Conservation (phyloP, 179 eudicot genomes). For the Beta macrorhiza region DNA sequence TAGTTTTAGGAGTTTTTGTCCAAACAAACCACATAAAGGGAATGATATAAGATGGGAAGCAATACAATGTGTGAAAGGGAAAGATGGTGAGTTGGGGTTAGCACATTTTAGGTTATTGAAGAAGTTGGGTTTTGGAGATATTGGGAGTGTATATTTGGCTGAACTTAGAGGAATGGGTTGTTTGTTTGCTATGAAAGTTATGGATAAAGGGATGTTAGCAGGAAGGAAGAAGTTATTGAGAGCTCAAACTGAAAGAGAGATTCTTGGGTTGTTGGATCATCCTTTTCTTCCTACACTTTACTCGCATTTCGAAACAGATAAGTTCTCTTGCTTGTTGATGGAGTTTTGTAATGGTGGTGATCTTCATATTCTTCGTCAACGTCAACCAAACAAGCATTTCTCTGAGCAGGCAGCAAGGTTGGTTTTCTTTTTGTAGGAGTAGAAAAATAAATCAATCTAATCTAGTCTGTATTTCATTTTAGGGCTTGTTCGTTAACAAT, state of each 20-base stretch:
- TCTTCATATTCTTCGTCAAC: slow-evolving; percentile 76
- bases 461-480: too few relatives aligned
- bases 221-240: slow-evolving; percentile 68
- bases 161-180: slow-evolving; percentile 68
- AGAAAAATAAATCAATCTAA: too few relatives aligned
- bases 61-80: slow-evolving; percentile 49
- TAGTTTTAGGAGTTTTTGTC: slow-evolving; percentile 41
- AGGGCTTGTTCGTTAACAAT: too few relatives aligned
- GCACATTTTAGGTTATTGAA: slow-evolving; percentile 68
- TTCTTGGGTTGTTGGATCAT: slow-evolving; percentile 70
- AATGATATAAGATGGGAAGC: slow-evolving; percentile 73
- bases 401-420: slow-evolving; percentile 77
- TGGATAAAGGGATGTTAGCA: slow-evolving; percentile 76
- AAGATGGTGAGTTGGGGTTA: slow-evolving; percentile 66
- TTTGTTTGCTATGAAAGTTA: slow-evolving; percentile 82
- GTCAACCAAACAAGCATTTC: slow-evolving; percentile 73
- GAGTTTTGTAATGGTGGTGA: slow-evolving; percentile 91
- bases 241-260: slow-evolving; percentile 77
- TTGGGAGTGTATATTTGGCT: slow-evolving; percentile 83
- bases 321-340: slow-evolving; percentile 77
- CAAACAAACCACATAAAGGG: slow-evolving; percentile 68
- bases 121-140: slow-evolving; percentile 86
- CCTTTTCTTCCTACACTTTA: slow-evolving; percentile 82
- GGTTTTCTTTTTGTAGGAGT: neutral
- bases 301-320: slow-evolving; percentile 74